A percentile compares a stretch with the other conserved stretches of the same genome.
These are phyloP conservation scores for Saprolegnia diclina DNA, from an alignment of 352 stramenopile species.

Conservation along the genomic window DNA sequence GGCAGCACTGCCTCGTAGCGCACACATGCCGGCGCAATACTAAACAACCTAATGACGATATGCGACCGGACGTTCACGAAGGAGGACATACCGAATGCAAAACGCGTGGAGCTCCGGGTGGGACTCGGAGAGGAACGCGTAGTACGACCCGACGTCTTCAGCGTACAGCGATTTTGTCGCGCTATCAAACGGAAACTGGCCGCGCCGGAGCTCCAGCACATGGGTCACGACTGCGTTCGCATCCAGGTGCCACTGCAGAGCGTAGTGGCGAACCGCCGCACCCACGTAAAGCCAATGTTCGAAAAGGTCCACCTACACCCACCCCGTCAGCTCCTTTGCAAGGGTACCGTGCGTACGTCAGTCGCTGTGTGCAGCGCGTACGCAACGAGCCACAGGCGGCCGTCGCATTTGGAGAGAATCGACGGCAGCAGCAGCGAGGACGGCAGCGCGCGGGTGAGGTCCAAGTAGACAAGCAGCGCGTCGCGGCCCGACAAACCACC, in stretches of 20 bases:
- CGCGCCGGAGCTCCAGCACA: neutral
- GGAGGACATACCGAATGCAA: neutral
- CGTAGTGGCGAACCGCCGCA: neutral
- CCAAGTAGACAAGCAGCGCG: neutral
- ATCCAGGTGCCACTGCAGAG: slow-evolving; percentile 15
- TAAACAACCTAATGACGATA: neutral
- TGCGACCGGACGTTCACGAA: neutral
- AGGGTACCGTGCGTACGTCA: neutral
- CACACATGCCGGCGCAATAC: neutral
- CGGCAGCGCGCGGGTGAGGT: neutral
- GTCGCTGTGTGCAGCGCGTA: neutral
- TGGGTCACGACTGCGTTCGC: neutral
- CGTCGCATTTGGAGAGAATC: neutral
- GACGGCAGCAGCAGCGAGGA: neutral
- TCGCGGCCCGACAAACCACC: neutral
- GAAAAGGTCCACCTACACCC: neutral
- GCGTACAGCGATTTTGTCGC: slow-evolving; percentile 5
- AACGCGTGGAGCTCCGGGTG: slow-evolving; percentile 8
- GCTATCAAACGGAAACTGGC: slow-evolving; percentile 17
- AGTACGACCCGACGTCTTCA: neutral
- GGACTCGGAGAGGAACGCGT: slow-evolving; percentile 14
- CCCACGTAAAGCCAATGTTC: slow-evolving; percentile 10
- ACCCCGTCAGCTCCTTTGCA: neutral
- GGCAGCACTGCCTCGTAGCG: neutral
- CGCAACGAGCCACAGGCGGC: neutral